A percentile compares a stretch with the other conserved stretches of the same genome.
Evolutionary conservation across 805 yeast species (phyloP).

Genomic region (baker's yeast (Saccharomyces cerevisiae)): DNA sequence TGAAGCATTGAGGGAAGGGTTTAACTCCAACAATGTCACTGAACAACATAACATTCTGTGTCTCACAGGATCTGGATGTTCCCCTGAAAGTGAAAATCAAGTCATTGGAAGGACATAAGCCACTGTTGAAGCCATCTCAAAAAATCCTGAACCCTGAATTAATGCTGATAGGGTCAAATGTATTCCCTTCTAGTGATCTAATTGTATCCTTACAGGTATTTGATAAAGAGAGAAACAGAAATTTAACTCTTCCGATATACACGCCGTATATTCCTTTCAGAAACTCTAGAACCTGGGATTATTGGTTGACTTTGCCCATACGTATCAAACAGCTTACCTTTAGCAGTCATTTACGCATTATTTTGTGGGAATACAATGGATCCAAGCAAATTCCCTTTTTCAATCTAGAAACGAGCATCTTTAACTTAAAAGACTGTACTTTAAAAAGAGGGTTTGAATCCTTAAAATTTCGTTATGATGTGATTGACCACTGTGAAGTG

Average conservation of each 20-base stretch:
- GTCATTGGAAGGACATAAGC: slow-evolving; percentile 38
- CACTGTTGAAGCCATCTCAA: slow-evolving; percentile 37
- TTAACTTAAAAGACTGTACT: slow-evolving; percentile 47
- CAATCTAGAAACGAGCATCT: slow-evolving; percentile 49
- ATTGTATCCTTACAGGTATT: slow-evolving; percentile 40
- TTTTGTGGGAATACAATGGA: slow-evolving; percentile 61
- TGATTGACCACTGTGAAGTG: slow-evolving; percentile 23
- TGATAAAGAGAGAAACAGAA: slow-evolving; percentile 36
- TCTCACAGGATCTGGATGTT: slow-evolving; percentile 45
- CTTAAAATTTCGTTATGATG: slow-evolving; percentile 34
- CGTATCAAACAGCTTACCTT: slow-evolving; percentile 62
- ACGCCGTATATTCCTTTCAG: slow-evolving; percentile 44
- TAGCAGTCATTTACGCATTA: slow-evolving; percentile 50
- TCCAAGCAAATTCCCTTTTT: slow-evolving; percentile 50
- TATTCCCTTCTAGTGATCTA: slow-evolving; percentile 30
- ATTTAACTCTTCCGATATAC: slow-evolving; percentile 41
- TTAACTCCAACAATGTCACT: slow-evolving; percentile 1
- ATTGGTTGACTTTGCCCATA: slow-evolving; percentile 67
- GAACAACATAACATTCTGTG: slow-evolving; percentile 38
- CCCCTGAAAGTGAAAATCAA: slow-evolving; percentile 43
- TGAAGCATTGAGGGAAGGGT: neutral
- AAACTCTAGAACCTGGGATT: slow-evolving; percentile 50
- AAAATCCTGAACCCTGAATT: slow-evolving; percentile 41
- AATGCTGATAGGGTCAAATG: slow-evolving; percentile 35
- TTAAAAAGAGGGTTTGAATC: slow-evolving; percentile 67